These are phyloP conservation scores for Morella rubra DNA, from an alignment of 306 rosid species.

Conservation along the genomic window DNA sequence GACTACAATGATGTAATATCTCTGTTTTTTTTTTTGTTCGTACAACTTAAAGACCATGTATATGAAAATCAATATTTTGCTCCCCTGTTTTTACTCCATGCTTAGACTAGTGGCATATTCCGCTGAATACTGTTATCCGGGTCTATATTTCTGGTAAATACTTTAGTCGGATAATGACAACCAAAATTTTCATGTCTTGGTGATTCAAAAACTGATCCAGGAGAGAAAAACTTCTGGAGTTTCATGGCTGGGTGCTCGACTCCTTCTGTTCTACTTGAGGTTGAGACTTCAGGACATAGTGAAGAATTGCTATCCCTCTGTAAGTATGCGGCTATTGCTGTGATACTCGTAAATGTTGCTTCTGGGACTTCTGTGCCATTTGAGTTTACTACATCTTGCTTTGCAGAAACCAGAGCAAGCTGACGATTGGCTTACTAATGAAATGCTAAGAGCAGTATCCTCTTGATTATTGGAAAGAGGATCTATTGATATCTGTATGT, in stretches of 20 bases:
- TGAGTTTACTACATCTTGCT: slow-evolving; percentile 27
- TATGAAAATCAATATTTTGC: background rate
- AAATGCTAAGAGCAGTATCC: slow-evolving; percentile 96
- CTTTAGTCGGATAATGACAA: slow-evolving; percentile 16
- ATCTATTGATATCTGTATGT: slow-evolving; percentile 9
- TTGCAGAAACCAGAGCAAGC: slow-evolving; percentile 68
- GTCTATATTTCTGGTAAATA: background rate
- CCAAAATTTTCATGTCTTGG: slow-evolving; percentile 6
- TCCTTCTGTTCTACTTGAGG: slow-evolving; percentile 68
- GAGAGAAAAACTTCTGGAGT: slow-evolving; percentile 64
- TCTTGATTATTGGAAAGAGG: slow-evolving; percentile 6
- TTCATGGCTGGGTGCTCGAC: slow-evolving; percentile 81
- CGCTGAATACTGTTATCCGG: background rate
- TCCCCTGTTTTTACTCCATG: background rate
- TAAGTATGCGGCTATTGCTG: slow-evolving; percentile 37
- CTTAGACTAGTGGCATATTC: background rate
- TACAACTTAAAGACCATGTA: background rate
- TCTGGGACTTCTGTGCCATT: background rate
- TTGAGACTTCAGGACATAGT: slow-evolving; percentile 52
- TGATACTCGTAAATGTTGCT: background rate
- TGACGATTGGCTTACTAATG: slow-evolving; percentile 64
- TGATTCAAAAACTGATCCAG: slow-evolving; percentile 37
- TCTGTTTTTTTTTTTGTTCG: background rate
- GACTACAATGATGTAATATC: background rate
- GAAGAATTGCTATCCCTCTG: slow-evolving; percentile 76